These are phyloP conservation scores for Linderina pennispora DNA, from an alignment of 192 early-diverging fungal species.

Conservation along the genomic window DNA sequence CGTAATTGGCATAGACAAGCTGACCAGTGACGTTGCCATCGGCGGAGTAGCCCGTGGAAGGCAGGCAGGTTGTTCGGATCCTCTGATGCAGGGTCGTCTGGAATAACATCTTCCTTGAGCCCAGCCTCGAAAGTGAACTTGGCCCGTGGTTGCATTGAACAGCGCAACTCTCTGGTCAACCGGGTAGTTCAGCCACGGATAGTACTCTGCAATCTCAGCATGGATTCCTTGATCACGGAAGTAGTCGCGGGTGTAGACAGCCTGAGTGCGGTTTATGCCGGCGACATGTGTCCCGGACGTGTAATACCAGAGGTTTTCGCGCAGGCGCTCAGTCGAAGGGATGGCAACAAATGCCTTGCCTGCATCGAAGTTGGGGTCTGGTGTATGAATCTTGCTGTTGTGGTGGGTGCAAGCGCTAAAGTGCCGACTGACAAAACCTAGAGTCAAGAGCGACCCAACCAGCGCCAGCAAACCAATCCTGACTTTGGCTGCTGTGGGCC, in stretches of 20 bases:
- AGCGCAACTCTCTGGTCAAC: constrained; percentile 44
- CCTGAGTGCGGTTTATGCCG: constrained; percentile 37
- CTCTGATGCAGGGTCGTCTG: constrained; percentile 55
- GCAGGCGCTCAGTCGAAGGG: background rate
- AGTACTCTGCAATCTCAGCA: constrained; percentile 51
- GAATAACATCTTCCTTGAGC: constrained; percentile 50
- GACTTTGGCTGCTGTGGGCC: background rate
- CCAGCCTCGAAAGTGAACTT: constrained; percentile 48
- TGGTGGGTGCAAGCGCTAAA: background rate
- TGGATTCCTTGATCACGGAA: constrained; percentile 53
- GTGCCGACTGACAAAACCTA: background rate
- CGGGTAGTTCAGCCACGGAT: constrained; percentile 53
- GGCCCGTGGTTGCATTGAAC: constrained; percentile 33
- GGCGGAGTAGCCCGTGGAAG: constrained; percentile 56
- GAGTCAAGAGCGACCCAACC: background rate
- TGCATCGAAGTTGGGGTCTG: background rate
- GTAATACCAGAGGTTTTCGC: constrained; percentile 15
- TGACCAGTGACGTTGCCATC: constrained; percentile 54
- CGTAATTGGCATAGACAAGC: constrained; percentile 61
- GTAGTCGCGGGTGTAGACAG: constrained; percentile 18
- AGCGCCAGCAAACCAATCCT: background rate
- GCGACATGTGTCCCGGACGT: constrained; percentile 41
- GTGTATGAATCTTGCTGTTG: background rate
- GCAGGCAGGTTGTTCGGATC: constrained; percentile 50
- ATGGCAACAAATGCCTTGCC: background rate